phyloP scores from a whole-genome alignment of 1,139 yeast genomes.

The Pichia sp. region DNA sequence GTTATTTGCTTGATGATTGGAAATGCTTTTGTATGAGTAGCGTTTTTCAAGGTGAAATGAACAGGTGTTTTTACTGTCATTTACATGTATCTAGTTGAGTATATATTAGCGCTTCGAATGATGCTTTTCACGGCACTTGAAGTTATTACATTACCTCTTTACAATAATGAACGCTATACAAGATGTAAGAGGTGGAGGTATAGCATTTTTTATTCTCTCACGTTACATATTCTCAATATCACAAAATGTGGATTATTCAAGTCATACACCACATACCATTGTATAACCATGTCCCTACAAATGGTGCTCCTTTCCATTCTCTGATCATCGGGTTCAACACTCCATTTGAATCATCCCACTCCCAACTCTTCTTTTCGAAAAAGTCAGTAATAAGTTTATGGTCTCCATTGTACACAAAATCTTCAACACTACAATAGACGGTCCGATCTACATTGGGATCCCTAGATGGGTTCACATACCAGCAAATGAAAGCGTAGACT shows the following conservation, averaged over 20 bases:
- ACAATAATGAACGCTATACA: too few species aligned
- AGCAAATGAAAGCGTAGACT: neutral
- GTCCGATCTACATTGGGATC: neutral
- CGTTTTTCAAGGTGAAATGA: too few species aligned
- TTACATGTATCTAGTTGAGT: too few species aligned
- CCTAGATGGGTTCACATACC: neutral
- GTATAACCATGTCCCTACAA: conserved; percentile 1
- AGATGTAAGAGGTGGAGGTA: too few species aligned
- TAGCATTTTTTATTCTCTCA: too few species aligned
- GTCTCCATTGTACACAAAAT: neutral
- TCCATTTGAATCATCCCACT: conserved; percentile 2
- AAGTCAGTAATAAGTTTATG: neutral
- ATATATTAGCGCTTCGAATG: too few species aligned
- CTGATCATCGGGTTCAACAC: conserved; percentile 4
- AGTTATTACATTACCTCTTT: too few species aligned
- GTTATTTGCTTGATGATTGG: too few species aligned
- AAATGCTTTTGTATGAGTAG: too few species aligned
- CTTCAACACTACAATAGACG: neutral
- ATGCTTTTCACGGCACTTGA: too few species aligned
- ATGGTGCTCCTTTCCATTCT: conserved; percentile 1
- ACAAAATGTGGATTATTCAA: neutral
- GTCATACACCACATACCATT: conserved; percentile 4
- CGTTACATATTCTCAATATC: too few species aligned
- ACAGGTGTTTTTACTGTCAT: too few species aligned
- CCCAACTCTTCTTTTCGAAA: conserved; percentile 1